Evolutionary conservation across 495 filamentous ascomycete species (phyloP).

Genomic region (Penicillium dipodomyicola): DNA sequence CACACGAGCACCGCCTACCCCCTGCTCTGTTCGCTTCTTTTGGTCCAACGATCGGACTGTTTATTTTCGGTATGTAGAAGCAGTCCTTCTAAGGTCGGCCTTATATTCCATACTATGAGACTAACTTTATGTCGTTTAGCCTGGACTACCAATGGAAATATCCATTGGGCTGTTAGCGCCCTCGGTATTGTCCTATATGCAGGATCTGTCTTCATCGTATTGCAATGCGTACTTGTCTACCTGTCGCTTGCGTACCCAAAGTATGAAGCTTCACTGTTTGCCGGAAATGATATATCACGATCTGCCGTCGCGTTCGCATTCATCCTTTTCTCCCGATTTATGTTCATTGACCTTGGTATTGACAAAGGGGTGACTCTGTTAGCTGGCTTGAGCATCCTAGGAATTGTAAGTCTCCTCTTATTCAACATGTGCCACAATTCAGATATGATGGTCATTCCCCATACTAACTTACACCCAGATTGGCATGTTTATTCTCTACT

Average conservation of each 20-base stretch:
- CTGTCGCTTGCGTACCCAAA: slow-evolving; percentile 53
- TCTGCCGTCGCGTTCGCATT: slow-evolving; percentile 13
- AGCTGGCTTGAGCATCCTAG: slow-evolving; percentile 1
- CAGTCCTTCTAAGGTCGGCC: too few species aligned
- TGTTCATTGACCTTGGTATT: slow-evolving; percentile 8
- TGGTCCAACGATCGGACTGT: not conserved
- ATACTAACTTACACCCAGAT: not conserved
- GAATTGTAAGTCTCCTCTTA: not conserved
- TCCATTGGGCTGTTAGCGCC: slow-evolving; percentile 54
- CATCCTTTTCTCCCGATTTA: slow-evolving; percentile 5
- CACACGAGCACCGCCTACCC: not conserved
- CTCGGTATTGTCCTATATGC: slow-evolving; percentile 53
- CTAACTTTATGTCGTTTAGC: not conserved
- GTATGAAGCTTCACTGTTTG: slow-evolving; percentile 55
- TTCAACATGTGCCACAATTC: not conserved
- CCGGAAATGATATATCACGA: slow-evolving; percentile 49
- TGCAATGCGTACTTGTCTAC: slow-evolving; percentile 58
- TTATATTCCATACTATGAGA: not conserved
- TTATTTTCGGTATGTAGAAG: slow-evolving; percentile 7
- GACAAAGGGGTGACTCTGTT: slow-evolving; percentile 1
- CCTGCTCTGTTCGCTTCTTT: slow-evolving; percentile 8
- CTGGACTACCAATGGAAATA: not conserved
- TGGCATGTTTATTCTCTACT: not conserved
- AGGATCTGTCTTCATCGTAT: slow-evolving; percentile 36
- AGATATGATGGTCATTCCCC: not conserved